Evolutionary conservation across 208 protist genomes (phyloP), one percentile per base, ranked within the genome.

Genomic region (Leishmania tarentolae): DNA sequence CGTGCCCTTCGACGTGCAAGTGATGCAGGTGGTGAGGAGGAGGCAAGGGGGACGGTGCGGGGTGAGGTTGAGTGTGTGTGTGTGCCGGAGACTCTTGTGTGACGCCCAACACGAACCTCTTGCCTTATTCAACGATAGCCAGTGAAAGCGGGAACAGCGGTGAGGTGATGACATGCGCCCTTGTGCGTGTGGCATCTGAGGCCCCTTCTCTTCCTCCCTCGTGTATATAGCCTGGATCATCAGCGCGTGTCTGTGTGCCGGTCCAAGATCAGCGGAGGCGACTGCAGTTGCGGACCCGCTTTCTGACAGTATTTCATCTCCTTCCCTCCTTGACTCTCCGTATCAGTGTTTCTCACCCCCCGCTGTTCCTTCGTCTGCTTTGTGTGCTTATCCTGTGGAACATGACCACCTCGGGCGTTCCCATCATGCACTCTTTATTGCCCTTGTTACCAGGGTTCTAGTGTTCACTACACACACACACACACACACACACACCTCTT

Each of bases 391-490:
- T 31, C 4, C 11, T 46, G 40, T 73, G 2, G 28, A 44, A 7
- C 42, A 8, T 37, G 44, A 44, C 69, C 19, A 52, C 69, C 69
- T 47, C 44, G 21, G 17, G 69, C 44, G n/a, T 3, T 4, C 11
- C 69, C 24, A 52, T 73, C 42, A 71, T 46, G 6, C 35, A 31
- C 69, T 53, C 13, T 31, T 24, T 1, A 52, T 15, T 3, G 11
- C 69, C 44, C 9, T 73, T 73, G 8, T 31, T 21, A 53, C 44
- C n/a, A 31, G 42, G 42, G 66, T n/a, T 52, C 11, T 6, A 28
- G 40, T 31, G 44, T 11, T 73, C 46, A 73, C 44, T 52, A 11
- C 56, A 63, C 74, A 77, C 73, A 13, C 56, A 77, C 52, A 63
- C 52, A 76, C 4, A 76, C 72, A 63, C n/a, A 44, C 52, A 46